Base-by-base conservation (phyloP, 192 early-diverging fungal species). In the Dispira simplex region DNA sequence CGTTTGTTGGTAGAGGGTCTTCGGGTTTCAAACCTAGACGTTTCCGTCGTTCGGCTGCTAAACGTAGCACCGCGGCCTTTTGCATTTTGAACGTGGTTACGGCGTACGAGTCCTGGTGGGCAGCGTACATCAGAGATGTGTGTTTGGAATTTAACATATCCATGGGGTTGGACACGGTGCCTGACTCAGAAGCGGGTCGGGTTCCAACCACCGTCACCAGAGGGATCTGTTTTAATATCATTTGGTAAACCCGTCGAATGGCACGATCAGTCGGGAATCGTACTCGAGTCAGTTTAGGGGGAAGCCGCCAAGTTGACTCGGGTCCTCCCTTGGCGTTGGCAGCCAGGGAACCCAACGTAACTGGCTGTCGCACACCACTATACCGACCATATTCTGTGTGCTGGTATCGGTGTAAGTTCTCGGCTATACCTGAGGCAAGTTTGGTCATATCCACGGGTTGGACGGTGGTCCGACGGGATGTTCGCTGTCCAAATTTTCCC, bases 41-140 rank as follows among this genome's bases (percentile, higher is more conserved):
- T 21, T 60, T 28, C 14, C 58, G 58, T 18, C 32, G 58, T 13
- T 14, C 58, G 14, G 32, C 12, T 60, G 39, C 58, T 27, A 60
- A 44, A n/a, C n/a, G 12, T 16, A 44, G 58, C 11, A 43, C 58
- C 12, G 27, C 43, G 1, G 26, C 43, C 11, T 44, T 21, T 43
- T 60, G 58, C 28, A 43, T 11, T 21, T 60, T 11, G 39, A 44
- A 43, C 32, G 58, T 60, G 4, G 12, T 28, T 14, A 16, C 43
- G 32, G 58, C 58, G 21, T n/a, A 60, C 32, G 58, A 43, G 6
- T 28, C 32, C 27, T 60, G 58, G 14, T 44, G 32, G 58, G 58
- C 58, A 12, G 58, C 10, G 16, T 60, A 60, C 32, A 60, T 44
- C 13, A 60, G 44, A 14, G 10, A 39, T 39, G 32, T 6, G 32